Conservation (phyloP, 2,329 filamentous ascomycete genomes). For the Albophoma yamanashiensis region DNA sequence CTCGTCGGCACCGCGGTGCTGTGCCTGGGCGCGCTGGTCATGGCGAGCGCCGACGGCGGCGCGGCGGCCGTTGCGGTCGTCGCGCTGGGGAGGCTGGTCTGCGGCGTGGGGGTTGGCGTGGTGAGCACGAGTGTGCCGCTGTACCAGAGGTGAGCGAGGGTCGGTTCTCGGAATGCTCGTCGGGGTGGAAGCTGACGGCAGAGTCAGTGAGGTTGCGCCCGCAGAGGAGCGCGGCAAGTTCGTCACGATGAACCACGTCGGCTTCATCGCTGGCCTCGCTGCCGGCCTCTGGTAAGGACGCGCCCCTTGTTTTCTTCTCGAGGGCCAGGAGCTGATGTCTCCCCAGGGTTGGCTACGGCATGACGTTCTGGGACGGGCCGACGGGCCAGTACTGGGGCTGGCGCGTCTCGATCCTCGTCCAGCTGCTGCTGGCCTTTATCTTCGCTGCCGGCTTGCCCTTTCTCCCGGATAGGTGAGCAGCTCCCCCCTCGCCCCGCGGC, state of each 20-base stretch:
- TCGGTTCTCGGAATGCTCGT: no score
- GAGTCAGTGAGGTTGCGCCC: slow-evolving; percentile 39
- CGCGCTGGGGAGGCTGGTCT: slow-evolving; percentile 38
- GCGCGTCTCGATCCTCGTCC: slow-evolving; percentile 40
- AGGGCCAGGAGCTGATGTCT: background rate
- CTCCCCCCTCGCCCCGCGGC: slow-evolving; percentile 8
- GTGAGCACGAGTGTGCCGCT: slow-evolving; percentile 46
- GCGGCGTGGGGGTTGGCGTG: slow-evolving; percentile 41
- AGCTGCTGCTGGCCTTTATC: slow-evolving; percentile 38
- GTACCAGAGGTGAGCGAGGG: slow-evolving; percentile 28
- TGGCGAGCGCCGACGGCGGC: slow-evolving; percentile 30
- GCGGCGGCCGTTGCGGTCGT: slow-evolving; percentile 33
- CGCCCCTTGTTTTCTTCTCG: background rate
- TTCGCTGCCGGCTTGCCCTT: slow-evolving; percentile 41
- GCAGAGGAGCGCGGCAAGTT: slow-evolving; percentile 41
- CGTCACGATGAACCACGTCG: slow-evolving; percentile 49
- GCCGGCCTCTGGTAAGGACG: slow-evolving; percentile 39
- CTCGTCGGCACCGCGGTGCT: slow-evolving; percentile 34
- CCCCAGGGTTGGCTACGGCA: slow-evolving; percentile 41
- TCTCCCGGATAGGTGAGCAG: slow-evolving; percentile 41
- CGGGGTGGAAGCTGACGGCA: no score
- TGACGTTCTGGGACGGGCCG: slow-evolving; percentile 39
- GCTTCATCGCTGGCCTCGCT: slow-evolving; percentile 43
- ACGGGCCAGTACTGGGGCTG: slow-evolving; percentile 37
- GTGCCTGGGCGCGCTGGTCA: slow-evolving; percentile 36